Evolutionary conservation across 768 basidiomycete species (phyloP), one percentile per base, ranked within the genome.

Genomic region (Termitomyces sp.): DNA sequence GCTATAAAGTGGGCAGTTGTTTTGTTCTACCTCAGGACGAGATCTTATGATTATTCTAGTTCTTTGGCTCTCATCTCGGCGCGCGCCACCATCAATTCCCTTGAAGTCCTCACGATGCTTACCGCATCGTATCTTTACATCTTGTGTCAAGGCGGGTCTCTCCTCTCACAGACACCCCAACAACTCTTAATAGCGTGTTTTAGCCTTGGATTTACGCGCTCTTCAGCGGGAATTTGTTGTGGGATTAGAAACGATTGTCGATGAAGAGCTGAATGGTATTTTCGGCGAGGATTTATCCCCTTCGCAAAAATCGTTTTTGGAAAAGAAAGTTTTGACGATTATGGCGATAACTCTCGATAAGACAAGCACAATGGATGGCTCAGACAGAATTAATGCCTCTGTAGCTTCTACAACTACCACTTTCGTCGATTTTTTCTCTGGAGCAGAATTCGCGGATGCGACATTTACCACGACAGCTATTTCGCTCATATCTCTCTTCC

Each of bases 151-250:
- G 79, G 77, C 77, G 56, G 56, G 63, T 20, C 15, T n/a, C 26
- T 52, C 41, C 37, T 36, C 9, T 15, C 13, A 37, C 16, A 54
- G 5, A 22, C 20, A 5, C 5, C 29, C 1, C 24, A 33, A 1
- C 12, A 15, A 16, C 7, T 31, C 6, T 41, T 28, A 8, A 24
- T 8, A 2, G 12, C 42, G 2, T 52, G 16, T 7, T 45, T 34
- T 34, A 81, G 90, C 90, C 8, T 74, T 94, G 54, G 92, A 94
- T 70, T 73, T 92, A 37, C 89, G 92, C 48, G 84, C 88, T 8
- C 68, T 92, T 56, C 85, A 90, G 63, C 61, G 69, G 51, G 86
- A 89, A 61, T 83, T 93, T 69, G 67, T 77, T 36, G 60, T 64
- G 2, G 75, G 75, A 15, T 68, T 88, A 42, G 62, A 74, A 39